phyloP scores from a whole-genome alignment of 2,329 filamentous ascomycete genomes.

The Diplocarpon mali region DNA sequence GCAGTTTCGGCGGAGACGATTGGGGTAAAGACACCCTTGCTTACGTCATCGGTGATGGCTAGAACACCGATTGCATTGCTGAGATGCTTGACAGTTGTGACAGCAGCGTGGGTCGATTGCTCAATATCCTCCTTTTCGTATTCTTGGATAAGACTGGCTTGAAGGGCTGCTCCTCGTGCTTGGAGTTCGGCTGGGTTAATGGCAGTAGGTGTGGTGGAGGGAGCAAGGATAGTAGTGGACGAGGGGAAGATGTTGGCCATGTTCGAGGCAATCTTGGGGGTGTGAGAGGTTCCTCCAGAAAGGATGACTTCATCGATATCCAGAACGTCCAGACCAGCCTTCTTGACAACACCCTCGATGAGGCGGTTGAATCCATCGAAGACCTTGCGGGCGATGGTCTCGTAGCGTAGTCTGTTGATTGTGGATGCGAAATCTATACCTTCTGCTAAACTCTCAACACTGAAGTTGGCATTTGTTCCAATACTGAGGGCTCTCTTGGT shows the following conservation, averaged over 20 bases:
- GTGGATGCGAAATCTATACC: slow-evolving; percentile 86
- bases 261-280: slow-evolving; percentile 80
- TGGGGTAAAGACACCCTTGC: slow-evolving; percentile 62
- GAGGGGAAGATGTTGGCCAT: slow-evolving; percentile 71
- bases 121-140: slow-evolving; percentile 91
- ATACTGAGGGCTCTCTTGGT: slow-evolving; percentile 88
- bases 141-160: slow-evolving; percentile 87
- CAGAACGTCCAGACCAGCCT: slow-evolving; percentile 82
- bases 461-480: slow-evolving; percentile 80
- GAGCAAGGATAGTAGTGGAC: slow-evolving; percentile 67
- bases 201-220: slow-evolving; percentile 63
- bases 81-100: slow-evolving; percentile 88
- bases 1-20: slow-evolving; percentile 80
- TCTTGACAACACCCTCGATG: slow-evolving; percentile 75
- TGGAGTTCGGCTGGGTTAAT: slow-evolving; percentile 91
- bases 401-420: slow-evolving; percentile 88
- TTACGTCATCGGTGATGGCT: slow-evolving; percentile 45
- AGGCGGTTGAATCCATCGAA: slow-evolving; percentile 82
- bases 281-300: slow-evolving; percentile 85
- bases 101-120: slow-evolving; percentile 88
- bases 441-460: slow-evolving; percentile 79
- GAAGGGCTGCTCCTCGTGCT: slow-evolving; percentile 84
- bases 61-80: slow-evolving; percentile 81
- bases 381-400: slow-evolving; percentile 76
- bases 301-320: slow-evolving; percentile 94